phyloP scores from a whole-genome alignment of 495 filamentous ascomycete species.

The Aspergillus ellipticus region DNA sequence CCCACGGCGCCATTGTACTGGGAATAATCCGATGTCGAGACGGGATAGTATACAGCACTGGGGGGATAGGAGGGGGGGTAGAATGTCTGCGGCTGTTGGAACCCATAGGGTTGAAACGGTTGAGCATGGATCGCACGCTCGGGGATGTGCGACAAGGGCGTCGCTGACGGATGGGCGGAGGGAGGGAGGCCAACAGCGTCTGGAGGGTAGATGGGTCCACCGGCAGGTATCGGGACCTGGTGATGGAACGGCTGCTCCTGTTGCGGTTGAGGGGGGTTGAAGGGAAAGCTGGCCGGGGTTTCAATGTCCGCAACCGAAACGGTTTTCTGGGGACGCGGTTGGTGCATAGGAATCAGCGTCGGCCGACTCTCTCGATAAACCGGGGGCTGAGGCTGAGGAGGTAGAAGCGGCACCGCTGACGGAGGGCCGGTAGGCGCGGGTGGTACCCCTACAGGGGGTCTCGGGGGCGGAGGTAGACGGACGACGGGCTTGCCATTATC shows the following conservation, averaged over 20 bases:
- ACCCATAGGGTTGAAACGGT: constrained; percentile 79
- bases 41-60: constrained; percentile 52
- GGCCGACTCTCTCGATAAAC: constrained; percentile 74
- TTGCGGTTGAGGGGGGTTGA: constrained; percentile 69
- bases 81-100: constrained; percentile 53
- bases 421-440: constrained; percentile 23
- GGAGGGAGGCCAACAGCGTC: constrained; percentile 65
- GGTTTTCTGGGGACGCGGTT: constrained; percentile 90
- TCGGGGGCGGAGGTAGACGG: constrained; percentile 73
- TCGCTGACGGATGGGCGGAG: constrained; percentile 76
- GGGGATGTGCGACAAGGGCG: constrained; percentile 89
- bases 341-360: constrained; percentile 82
- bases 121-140: constrained; percentile 91
- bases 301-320: constrained; percentile 95
- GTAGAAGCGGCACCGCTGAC: constrained; percentile 12
- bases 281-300: constrained; percentile 66
- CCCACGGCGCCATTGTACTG: constrained; percentile 45
- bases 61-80: constrained; percentile 58
- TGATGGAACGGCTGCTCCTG: constrained; percentile 86
- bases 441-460: constrained; percentile 32
- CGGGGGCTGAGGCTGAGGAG: constrained; percentile 59
- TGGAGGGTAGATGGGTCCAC: constrained; percentile 53
- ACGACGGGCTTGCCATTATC: constrained; percentile 75
- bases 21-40: constrained; percentile 34
- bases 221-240: constrained; percentile 71